These are phyloP conservation scores for Xylaria sp. DNA, from an alignment of 2,329 filamentous ascomycete species.

Conservation along the genomic window DNA sequence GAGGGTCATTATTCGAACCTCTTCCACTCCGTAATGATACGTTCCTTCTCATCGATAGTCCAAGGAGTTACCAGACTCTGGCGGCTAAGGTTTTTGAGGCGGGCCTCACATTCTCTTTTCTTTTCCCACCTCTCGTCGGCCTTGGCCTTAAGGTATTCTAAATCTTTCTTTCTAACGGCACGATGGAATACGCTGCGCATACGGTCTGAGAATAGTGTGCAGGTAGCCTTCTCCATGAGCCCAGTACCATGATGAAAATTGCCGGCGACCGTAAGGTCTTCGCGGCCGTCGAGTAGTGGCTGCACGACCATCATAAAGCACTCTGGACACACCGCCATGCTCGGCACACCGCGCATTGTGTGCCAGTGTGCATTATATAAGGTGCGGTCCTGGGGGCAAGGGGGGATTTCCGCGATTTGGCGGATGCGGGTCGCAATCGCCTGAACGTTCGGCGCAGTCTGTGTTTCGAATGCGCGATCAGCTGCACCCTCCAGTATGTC, in stretches of 20 bases:
- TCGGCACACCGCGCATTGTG: slow-evolving; percentile 77
- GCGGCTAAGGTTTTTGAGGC: slow-evolving; percentile 31
- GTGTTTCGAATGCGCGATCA: slow-evolving; percentile 60
- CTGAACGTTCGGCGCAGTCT: slow-evolving; percentile 64
- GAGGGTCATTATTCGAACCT: slow-evolving; percentile 62
- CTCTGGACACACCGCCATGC: slow-evolving; percentile 86
- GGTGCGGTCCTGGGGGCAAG: slow-evolving; percentile 74
- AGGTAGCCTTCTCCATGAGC: slow-evolving; percentile 64
- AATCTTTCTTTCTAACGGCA: slow-evolving; percentile 74
- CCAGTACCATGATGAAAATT: slow-evolving; percentile 73
- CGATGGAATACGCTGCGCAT: slow-evolving; percentile 81
- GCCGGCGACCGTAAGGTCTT: slow-evolving; percentile 63
- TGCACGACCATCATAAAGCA: slow-evolving; percentile 86
- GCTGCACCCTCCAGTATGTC: slow-evolving; percentile 69
- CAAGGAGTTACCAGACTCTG: slow-evolving; percentile 51
- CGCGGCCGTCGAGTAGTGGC: slow-evolving; percentile 67
- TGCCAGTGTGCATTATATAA: slow-evolving; percentile 77
- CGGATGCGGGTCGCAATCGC: slow-evolving; percentile 73
- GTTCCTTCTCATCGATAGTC: slow-evolving; percentile 58
- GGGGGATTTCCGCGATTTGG: slow-evolving; percentile 65
- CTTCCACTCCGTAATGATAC: slow-evolving; percentile 67
- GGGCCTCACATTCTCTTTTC: slow-evolving; percentile 63
- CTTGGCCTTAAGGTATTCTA: slow-evolving; percentile 68
- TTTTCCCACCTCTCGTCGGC: slow-evolving; percentile 69
- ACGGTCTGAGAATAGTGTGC: slow-evolving; percentile 82